A percentile compares a stretch with the other conserved stretches of the same genome.
Conservation (phyloP, 371 early-diverging fungal genomes). For the Circinella minor region DNA sequence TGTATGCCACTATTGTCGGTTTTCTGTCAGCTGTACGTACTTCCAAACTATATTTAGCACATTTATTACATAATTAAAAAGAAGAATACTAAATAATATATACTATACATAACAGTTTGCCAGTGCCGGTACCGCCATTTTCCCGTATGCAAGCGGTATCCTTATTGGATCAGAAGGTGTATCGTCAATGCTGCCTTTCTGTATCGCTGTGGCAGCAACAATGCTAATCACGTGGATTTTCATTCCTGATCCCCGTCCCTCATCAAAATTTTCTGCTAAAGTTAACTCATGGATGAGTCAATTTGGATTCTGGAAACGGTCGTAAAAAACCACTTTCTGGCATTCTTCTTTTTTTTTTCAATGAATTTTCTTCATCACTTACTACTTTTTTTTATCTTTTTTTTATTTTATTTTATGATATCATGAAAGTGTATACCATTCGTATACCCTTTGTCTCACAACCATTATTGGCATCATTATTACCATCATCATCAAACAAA, state of each 20-base stretch:
- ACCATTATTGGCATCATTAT: too few relatives aligned
- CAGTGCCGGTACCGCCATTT: slow-evolving; percentile 29
- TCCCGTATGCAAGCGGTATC: slow-evolving; percentile 30
- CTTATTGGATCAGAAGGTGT: slow-evolving; percentile 28
- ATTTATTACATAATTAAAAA: background rate
- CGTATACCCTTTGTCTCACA: too few relatives aligned
- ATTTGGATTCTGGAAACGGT: background rate
- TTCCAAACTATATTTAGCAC: background rate
- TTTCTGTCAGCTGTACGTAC: slow-evolving; percentile 28
- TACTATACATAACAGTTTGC: slow-evolving; percentile 17
- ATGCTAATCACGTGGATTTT: slow-evolving; percentile 29
- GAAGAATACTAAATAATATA: too few relatives aligned
- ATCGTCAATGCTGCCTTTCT: slow-evolving; percentile 30
- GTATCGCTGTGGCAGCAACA: slow-evolving; percentile 15
- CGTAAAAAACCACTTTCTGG: background rate
- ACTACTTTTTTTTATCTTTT: too few relatives aligned
- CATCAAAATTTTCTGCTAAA: background rate
- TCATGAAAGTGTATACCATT: too few relatives aligned
- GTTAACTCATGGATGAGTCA: background rate
- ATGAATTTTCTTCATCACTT: too few relatives aligned
- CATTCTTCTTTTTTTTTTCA: background rate
- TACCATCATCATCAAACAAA: too few relatives aligned
- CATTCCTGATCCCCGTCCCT: slow-evolving; percentile 23
- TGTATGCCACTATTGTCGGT: slow-evolving; percentile 29
- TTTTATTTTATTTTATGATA: too few relatives aligned